Conservation (phyloP, 805 yeast genomes). For the Saccharomycopsis babjevae region DNA sequence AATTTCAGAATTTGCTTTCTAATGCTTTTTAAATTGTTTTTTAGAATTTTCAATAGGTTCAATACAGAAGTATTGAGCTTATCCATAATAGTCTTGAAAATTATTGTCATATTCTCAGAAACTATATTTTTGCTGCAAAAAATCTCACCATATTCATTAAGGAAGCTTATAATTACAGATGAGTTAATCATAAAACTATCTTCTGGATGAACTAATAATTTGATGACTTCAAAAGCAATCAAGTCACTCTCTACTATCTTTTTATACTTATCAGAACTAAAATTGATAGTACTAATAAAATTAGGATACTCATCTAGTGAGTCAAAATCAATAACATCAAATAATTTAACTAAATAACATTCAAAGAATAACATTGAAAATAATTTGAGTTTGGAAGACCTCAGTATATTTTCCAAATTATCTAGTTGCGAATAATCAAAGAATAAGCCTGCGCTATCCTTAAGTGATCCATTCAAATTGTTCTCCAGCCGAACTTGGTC, state of each 20-base stretch:
- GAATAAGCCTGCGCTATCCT: neutral
- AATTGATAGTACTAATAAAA: neutral
- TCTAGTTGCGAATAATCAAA: neutral
- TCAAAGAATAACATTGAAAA: conserved; percentile 47
- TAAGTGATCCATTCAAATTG: neutral
- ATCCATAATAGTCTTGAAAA: neutral
- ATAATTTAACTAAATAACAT: conserved; percentile 46
- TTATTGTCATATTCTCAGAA: neutral
- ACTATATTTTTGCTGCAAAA: neutral
- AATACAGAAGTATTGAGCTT: neutral
- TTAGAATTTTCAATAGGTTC: neutral
- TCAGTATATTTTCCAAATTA: conserved; percentile 30
- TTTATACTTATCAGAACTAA: neutral
- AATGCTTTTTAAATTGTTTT: neutral
- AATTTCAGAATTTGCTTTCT: neutral
- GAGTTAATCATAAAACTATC: neutral
- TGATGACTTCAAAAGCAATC: neutral
- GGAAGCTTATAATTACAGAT: conserved; percentile 33
- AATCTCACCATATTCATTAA: conserved; percentile 30
- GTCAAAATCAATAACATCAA: conserved; percentile 35
- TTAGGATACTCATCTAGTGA: conserved; percentile 18
- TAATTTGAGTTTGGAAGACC: conserved; percentile 34
- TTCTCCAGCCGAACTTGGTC: neutral
- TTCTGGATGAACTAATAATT: neutral
- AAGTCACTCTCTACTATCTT: neutral